Base-by-base conservation (phyloP, 139 green algal genomes). In the Coelastrella sp. region DNA sequence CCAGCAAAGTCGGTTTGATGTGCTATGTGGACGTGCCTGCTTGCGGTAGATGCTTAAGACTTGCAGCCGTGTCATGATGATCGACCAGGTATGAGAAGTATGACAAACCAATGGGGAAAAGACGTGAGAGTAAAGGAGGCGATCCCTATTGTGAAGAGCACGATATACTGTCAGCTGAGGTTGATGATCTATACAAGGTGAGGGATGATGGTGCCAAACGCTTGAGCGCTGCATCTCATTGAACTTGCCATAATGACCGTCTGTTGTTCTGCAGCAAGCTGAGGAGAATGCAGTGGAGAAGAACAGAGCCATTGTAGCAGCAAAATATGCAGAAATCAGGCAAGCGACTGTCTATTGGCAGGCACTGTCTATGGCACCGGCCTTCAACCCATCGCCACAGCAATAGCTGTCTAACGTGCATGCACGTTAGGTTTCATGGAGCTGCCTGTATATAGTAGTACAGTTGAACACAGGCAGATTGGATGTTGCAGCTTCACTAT, bases 321-420 rank as follows among this genome's bases (percentile, higher is more conserved):
- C 95, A 3, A 92, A 96, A 73, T 98, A 98, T 90, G 96, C 97
- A 19, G 96, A 98, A 82, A 92, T 98, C 22, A 87, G 94, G 94
- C 93, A 78, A 49, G 89, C 60, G 15, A 49, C 35, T 49, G 35
- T 49, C 35, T 49, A 49, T 3, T 49, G 35, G 35, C 35, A 49
- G 35, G 35, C 35, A 49, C 35, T 49, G 35, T 49, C 35, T 49
- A 3, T 49, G 35, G 35, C 35, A 49, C 35, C 35, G 35, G 35
- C 35, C 35, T 49, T 49, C 1, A 49, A 49, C 35, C 35, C 35
- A 49, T 49, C 35, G 3, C 1, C 35, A 49, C 35, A 49, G 35
- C 35, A 49, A 49, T 49, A 49, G n/a, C n/a, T n/a, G n/a, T n/a
- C n/a, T n/a, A n/a, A n/a, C n/a, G n/a, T n/a, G n/a, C 35, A 49